A percentile compares a stretch with the other conserved stretches of the same genome.
phyloP scores from a whole-genome alignment of 140 eudicot genomes.

The Erigeron philadelphicus region DNA sequence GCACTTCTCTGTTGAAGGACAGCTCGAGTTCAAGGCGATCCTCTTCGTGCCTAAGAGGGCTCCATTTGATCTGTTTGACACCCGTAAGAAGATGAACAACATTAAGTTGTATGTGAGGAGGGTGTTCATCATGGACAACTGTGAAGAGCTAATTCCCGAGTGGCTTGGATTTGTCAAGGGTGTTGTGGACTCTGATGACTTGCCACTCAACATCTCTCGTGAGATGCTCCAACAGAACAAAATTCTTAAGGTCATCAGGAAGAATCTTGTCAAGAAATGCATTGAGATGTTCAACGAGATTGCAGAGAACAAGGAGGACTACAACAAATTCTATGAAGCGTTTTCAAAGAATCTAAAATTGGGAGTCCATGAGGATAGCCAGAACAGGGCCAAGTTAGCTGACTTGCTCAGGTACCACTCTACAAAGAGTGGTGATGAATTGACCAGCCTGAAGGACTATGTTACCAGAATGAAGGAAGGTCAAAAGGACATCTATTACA shows the following conservation, averaged over 20 bases:
- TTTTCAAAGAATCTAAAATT: slow-evolving; percentile 65
- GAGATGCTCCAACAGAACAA: slow-evolving; percentile 72
- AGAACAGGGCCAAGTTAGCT: slow-evolving; percentile 60
- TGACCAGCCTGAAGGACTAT: slow-evolving; percentile 67
- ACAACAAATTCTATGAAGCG: slow-evolving; percentile 65
- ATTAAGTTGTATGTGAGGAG: slow-evolving; percentile 69
- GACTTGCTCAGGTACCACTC: slow-evolving; percentile 67
- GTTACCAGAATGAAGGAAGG: slow-evolving; percentile 82
- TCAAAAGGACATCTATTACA: slow-evolving; percentile 67
- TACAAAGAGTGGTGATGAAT: slow-evolving; percentile 70
- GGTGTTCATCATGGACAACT: slow-evolving; percentile 77
- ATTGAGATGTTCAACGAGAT: slow-evolving; percentile 76
- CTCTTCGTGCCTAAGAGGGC: slow-evolving; percentile 67
- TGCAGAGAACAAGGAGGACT: slow-evolving; percentile 74
- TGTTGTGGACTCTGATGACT: slow-evolving; percentile 70
- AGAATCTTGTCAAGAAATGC: slow-evolving; percentile 78
- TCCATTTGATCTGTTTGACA: slow-evolving; percentile 62
- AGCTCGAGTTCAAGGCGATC: slow-evolving; percentile 65
- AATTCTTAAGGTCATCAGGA: slow-evolving; percentile 69
- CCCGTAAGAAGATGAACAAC: slow-evolving; percentile 66
- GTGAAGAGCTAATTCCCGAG: slow-evolving; percentile 73
- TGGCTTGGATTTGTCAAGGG: slow-evolving; percentile 72
- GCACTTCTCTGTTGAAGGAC: slow-evolving; percentile 77
- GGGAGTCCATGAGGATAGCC: slow-evolving; percentile 75
- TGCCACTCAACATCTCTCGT: slow-evolving; percentile 76